Evolutionary conservation across 2,329 filamentous ascomycete genomes (phyloP).

Genomic region (Ceratocystiopsis brevicomis): DNA sequence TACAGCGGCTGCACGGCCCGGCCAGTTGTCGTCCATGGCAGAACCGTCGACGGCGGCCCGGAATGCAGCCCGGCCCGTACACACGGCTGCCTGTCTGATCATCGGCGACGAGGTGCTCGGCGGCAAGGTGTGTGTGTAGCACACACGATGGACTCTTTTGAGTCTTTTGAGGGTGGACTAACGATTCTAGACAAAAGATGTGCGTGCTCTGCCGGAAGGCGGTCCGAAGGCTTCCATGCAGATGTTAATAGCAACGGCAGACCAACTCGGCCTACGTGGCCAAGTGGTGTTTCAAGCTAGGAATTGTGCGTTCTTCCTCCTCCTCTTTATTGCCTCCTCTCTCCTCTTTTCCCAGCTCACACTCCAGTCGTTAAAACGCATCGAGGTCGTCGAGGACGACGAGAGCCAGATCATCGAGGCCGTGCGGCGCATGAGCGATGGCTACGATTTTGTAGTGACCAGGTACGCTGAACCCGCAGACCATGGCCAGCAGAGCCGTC

Average conservation of each 20-base stretch:
- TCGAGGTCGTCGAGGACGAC: conserved; percentile 90
- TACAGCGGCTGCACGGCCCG: neutral
- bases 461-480: conserved; percentile 25
- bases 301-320: conserved; percentile 36
- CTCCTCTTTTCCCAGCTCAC: neutral
- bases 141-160: neutral
- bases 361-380: conserved; percentile 39
- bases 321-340: neutral
- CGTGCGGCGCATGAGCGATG: conserved; percentile 65
- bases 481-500: neutral
- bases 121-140: conserved; percentile 50
- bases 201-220: neutral
- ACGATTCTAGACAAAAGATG: conserved; percentile 7
- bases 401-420: conserved; percentile 81
- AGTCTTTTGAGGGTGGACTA: neutral
- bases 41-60: conserved; percentile 3
- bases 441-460: conserved; percentile 89
- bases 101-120: conserved; percentile 96
- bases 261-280: conserved; percentile 46
- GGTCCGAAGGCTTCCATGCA: no score
- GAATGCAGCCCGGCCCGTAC: conserved; percentile 35
- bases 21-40: conserved; percentile 4
- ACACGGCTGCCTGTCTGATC: conserved; percentile 80
- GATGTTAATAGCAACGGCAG: conserved; percentile 15
- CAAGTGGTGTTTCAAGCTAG: conserved; percentile 43